phyloP scores from a whole-genome alignment of 768 basidiomycete species.

The Pholiota microspora region DNA sequence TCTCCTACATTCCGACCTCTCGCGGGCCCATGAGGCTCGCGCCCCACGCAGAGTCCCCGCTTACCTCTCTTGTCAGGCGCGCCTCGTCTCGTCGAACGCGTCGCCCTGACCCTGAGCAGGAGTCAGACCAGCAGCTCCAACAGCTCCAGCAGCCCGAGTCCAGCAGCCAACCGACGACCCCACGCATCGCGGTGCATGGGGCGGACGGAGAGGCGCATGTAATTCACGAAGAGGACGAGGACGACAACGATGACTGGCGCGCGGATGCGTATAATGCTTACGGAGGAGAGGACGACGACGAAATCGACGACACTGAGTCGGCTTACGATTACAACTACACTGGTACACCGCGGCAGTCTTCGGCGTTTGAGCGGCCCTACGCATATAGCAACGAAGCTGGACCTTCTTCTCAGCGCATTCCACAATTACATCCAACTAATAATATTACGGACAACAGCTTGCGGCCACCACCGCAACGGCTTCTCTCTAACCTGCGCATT shows the following conservation, averaged over 20 bases:
- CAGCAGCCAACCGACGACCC: neutral
- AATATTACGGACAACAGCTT: neutral
- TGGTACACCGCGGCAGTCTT: neutral
- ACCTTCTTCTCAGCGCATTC: neutral
- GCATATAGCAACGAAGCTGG: constrained; percentile 2
- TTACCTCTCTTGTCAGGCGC: constrained; percentile 53
- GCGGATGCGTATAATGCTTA: constrained; percentile 1
- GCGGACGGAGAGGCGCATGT: neutral
- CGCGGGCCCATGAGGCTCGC: constrained; percentile 2
- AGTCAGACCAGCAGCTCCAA: constrained; percentile 14
- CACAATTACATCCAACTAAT: neutral
- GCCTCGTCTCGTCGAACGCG: constrained; percentile 45
- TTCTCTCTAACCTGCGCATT: constrained; percentile 11
- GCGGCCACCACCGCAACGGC: constrained; percentile 1
- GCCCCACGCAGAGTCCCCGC: constrained; percentile 43
- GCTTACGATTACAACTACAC: constrained; percentile 8
- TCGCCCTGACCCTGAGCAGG: constrained; percentile 8
- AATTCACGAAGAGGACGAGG: constrained; percentile 1
- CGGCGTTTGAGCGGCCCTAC: constrained; percentile 2
- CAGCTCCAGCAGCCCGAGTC: constrained; percentile 2
- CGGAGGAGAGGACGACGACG: neutral
- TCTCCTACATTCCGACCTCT: constrained; percentile 8
- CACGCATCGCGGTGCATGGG: constrained; percentile 1
- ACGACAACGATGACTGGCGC: constrained; percentile 4
- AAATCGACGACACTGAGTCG: constrained; percentile 1